Evolutionary conservation across 139 green algal species (phyloP).

Genomic region (Mesotaenium endlicherianum): DNA sequence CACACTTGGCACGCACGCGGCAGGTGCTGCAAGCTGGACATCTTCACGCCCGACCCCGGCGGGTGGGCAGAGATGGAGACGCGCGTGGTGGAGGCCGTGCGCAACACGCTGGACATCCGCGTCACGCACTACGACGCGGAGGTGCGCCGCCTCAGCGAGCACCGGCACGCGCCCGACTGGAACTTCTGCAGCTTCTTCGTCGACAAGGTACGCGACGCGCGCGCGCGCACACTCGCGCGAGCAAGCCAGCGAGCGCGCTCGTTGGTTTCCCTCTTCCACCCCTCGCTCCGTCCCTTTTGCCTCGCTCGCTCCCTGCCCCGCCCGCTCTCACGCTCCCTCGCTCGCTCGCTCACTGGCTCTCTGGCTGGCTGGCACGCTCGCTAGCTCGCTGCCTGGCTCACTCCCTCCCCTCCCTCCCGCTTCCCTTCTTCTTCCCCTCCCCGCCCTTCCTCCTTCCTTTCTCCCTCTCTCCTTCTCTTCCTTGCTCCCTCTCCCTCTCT

Average conservation of each 20-base stretch:
- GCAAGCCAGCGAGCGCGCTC: neutral
- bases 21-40: conserved; percentile 35
- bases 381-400: neutral
- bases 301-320: neutral
- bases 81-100: conserved; percentile 33
- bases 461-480: neutral
- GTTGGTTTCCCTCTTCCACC: neutral
- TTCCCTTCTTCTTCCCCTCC: neutral
- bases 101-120: conserved; percentile 16
- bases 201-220: conserved; percentile 28
- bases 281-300: neutral
- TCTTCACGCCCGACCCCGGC: neutral
- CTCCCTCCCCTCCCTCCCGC: neutral
- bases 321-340: neutral
- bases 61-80: conserved; percentile 38
- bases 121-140: conserved; percentile 39
- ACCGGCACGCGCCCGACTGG: neutral
- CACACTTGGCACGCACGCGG: too few species aligned
- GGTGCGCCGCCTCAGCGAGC: conserved; percentile 24
- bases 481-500: neutral
- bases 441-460: neutral
- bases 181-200: conserved; percentile 43
- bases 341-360: neutral
- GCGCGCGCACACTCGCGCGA: too few species aligned
- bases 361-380: neutral